Evolutionary conservation across 345 rosid species (phyloP), one percentile per base, ranked within the genome.

Genomic region (Toxicodendron radicans): DNA sequence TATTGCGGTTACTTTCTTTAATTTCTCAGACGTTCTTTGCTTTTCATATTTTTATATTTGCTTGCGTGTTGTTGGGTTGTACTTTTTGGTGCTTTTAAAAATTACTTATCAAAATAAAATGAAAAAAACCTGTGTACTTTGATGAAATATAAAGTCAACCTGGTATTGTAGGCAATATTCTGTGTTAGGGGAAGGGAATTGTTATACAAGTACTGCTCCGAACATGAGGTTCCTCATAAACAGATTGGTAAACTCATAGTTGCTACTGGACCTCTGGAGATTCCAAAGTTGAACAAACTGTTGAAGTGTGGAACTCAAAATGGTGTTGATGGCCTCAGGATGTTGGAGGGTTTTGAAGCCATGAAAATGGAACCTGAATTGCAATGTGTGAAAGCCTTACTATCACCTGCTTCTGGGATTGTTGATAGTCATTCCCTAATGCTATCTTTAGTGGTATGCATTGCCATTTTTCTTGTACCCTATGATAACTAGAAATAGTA

Each of bases 191-290:
- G 99, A 20, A 91, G 99, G 73, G 81, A 89, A 7, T 73, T 95
- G 82, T 81, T 92, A 16, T 92, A 95, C 72, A 71, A 56, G 38
- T 92, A 92, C 66, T 95, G 97, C 82, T 79, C 83, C 16, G 80
- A 87, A 58, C 85, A 71, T 35, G 84, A 65, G 11, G 79, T 95
- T 67, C 85, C 92, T 53, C 89, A 91, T 20, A 78, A 61, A 32
- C 90, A 79, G 88, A 88, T 75, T 41, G 99, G 99, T 21, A 95
- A 95, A 81, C 94, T 95, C 35, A 86, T 95, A 5, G 97, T 92
- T 20, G 95, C 97, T 14, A 91, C 97, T 0, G 79, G 86, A 12
- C 53, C 83, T 1, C 79, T 85, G 2, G 90, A 91, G 84, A 81
- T 92, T 82, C 89, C 92, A 1, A 87, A 86, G 76, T 49, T 92